These are phyloP conservation scores for Mercurialis annua DNA, from an alignment of 345 rosid species.

Conservation along the genomic window DNA sequence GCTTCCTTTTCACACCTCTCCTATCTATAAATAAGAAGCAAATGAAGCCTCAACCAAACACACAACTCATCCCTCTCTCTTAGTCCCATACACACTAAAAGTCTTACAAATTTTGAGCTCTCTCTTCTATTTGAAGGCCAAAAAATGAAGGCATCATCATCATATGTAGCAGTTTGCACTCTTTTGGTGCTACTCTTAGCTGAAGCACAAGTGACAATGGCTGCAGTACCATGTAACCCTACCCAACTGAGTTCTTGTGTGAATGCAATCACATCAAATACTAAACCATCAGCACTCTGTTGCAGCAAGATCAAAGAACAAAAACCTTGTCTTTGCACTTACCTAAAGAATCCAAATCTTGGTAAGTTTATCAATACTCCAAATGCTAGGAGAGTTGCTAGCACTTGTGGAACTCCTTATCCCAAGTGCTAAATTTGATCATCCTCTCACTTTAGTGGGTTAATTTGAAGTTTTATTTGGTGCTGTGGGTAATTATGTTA, in stretches of 20 bases:
- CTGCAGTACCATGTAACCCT: conserved; percentile 78
- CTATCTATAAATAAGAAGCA: conserved; percentile 55
- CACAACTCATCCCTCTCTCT: conserved; percentile 13
- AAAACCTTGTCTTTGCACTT: conserved; percentile 87
- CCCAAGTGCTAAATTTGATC: conserved; percentile 61
- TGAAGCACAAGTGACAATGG: conserved; percentile 42
- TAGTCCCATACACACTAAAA: background rate
- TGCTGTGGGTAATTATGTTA: conserved; percentile 18
- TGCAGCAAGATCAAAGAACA: conserved; percentile 80
- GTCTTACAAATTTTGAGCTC: background rate
- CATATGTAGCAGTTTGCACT: conserved; percentile 35
- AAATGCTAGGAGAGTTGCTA: conserved; percentile 85
- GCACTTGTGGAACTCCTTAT: conserved; percentile 75
- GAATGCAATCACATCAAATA: conserved; percentile 60
- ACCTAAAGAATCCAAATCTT: conserved; percentile 70
- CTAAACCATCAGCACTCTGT: conserved; percentile 65
- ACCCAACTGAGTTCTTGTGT: conserved; percentile 80
- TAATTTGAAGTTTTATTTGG: conserved; percentile 8
- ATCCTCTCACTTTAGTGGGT: background rate
- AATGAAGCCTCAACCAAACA: conserved; percentile 13
- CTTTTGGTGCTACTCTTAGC: conserved; percentile 44
- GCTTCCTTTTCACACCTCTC: conserved; percentile 15
- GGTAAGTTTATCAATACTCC: conserved; percentile 68
- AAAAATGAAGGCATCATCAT: conserved; percentile 44
- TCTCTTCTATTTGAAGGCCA: background rate